Evolutionary conservation across 768 basidiomycete species (phyloP).

Genomic region (Mycena chlorophos): DNA sequence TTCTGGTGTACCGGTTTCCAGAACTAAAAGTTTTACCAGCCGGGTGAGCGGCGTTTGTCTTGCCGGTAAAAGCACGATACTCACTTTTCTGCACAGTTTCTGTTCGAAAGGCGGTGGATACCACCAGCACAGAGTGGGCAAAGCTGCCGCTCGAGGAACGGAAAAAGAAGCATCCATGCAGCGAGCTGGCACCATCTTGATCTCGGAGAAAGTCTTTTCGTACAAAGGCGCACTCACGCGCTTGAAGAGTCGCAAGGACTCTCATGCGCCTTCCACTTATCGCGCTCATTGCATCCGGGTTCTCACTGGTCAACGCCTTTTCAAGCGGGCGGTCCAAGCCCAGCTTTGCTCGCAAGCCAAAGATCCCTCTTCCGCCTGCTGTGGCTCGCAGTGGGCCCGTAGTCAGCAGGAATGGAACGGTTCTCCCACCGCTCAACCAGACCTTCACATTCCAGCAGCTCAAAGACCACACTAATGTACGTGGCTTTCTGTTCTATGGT

Average conservation of each 20-base stretch:
- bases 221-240: constrained; percentile 12
- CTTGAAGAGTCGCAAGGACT: not conserved
- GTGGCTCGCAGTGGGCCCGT: constrained; percentile 35
- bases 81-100: too few relatives aligned
- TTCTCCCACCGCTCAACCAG: constrained; percentile 45
- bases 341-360: constrained; percentile 42
- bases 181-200: too few relatives aligned
- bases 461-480: constrained; percentile 48
- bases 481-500: not conserved
- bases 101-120: too few relatives aligned
- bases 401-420: constrained; percentile 43
- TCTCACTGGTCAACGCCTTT: constrained; percentile 25
- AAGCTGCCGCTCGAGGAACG: too few relatives aligned
- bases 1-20: too few relatives aligned
- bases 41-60: too few relatives aligned
- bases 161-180: too few relatives aligned
- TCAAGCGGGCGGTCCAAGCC: constrained; percentile 44
- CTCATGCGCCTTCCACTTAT: constrained; percentile 17
- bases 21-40: too few relatives aligned
- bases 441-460: constrained; percentile 59
- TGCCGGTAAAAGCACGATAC: too few relatives aligned
- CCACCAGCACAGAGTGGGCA: too few relatives aligned
- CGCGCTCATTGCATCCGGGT: constrained; percentile 5
- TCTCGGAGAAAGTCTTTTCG: constrained; percentile 1
- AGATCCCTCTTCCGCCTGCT: constrained; percentile 34